Percentiles rank a stretch among this genome's conserved stretches.
These are phyloP conservation scores for Codiaeum variegatum DNA, from an alignment of 441 rosid species.

Conservation along the genomic window DNA sequence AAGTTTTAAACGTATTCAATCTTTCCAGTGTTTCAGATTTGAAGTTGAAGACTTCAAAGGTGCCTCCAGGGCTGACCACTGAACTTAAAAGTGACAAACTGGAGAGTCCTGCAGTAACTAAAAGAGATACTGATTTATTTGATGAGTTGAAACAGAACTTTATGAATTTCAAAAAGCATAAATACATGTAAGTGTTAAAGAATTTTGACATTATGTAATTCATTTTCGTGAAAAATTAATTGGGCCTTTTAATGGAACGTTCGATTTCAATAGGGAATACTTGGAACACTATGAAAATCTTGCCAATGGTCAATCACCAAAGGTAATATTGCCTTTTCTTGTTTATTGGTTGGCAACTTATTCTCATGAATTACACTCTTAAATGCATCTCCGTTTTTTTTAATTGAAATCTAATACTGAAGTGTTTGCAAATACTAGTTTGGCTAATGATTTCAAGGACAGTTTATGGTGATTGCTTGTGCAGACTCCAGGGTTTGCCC, in stretches of 20 bases:
- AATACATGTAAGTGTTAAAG: conserved; percentile 54
- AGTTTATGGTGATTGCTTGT: conserved; percentile 96
- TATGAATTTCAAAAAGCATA: conserved; percentile 63
- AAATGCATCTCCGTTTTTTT: background rate
- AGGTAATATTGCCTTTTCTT: conserved; percentile 40
- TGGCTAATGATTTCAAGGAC: conserved; percentile 41
- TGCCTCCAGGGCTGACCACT: conserved; percentile 33
- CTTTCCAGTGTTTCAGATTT: conserved; percentile 32
- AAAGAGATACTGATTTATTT: conserved; percentile 43
- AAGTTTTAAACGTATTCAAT: conserved; percentile 21
- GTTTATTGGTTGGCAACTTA: conserved; percentile 4
- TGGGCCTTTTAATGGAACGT: conserved; percentile 18
- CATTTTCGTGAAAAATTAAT: conserved; percentile 8
- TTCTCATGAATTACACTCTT: background rate
- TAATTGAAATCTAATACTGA: conserved; percentile 13
- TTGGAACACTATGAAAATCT: conserved; percentile 60
- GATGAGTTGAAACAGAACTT: conserved; percentile 66
- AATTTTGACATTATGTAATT: conserved; percentile 11
- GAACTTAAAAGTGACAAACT: conserved; percentile 34
- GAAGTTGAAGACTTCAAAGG: conserved; percentile 38
- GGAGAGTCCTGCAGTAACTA: conserved; percentile 29
- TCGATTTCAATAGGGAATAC: conserved; percentile 52
- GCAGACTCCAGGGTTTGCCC: conserved; percentile 98
- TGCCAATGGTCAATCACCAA: conserved; percentile 73
- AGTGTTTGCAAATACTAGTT: background rate